Evolutionary conservation across 805 yeast genomes (phyloP).

Genomic region (Candida saitoana): DNA sequence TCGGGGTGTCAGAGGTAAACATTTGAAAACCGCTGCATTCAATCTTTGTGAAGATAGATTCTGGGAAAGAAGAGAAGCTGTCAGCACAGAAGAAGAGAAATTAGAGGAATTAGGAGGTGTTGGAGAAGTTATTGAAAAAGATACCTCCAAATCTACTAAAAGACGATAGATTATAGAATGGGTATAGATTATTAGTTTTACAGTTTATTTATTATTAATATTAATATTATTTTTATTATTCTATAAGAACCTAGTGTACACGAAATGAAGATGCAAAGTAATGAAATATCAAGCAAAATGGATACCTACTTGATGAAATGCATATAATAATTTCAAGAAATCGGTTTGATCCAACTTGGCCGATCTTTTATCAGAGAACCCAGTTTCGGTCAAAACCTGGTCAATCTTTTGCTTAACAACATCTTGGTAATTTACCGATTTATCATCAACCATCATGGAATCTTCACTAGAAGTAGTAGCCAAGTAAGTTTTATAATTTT

Average conservation of each 20-base stretch:
- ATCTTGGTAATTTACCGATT: conserved; percentile 36
- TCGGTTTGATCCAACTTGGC: conserved; percentile 95
- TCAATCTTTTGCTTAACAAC: conserved; percentile 67
- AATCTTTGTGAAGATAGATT: conserved; percentile 91
- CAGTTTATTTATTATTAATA: conserved; percentile 1
- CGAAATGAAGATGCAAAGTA: conserved; percentile 4
- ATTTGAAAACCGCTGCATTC: conserved; percentile 82
- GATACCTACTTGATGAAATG: conserved; percentile 95
- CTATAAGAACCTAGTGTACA: conserved; percentile 2
- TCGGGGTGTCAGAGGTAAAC: conserved; percentile 82
- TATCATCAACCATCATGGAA: conserved; percentile 38
- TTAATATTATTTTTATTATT: too few species aligned
- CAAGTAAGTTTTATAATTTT: conserved; percentile 79
- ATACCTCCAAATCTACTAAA: conserved; percentile 44
- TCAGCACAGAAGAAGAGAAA: conserved; percentile 82
- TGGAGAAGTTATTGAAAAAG: conserved; percentile 80
- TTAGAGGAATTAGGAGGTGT: conserved; percentile 89
- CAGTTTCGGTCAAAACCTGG: conserved; percentile 74
- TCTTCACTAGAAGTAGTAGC: conserved; percentile 47
- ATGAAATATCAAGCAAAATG: conserved; percentile 68
- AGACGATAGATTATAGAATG: conserved; percentile 55
- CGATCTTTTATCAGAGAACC: conserved; percentile 78
- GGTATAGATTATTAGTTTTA: not conserved
- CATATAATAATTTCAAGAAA: conserved; percentile 77
- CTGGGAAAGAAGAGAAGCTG: conserved; percentile 98